Conservation (phyloP, 495 filamentous ascomycete species). For the Jackrogersella multiformis region DNA sequence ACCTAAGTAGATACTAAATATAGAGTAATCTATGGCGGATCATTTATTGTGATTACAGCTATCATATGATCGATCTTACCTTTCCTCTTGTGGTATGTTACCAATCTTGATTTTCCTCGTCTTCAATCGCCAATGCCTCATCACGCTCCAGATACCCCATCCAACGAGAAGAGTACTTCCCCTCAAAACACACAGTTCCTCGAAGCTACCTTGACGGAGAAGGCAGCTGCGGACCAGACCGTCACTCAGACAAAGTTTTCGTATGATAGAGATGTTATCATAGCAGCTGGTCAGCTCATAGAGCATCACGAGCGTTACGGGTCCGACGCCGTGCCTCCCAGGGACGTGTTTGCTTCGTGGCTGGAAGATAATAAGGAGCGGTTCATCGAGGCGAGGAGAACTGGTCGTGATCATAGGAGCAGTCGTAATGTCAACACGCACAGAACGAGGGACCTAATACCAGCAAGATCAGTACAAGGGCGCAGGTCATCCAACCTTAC, state of each 20-base stretch:
- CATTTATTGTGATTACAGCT: no score
- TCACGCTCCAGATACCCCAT: not conserved
- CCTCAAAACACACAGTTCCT: not conserved
- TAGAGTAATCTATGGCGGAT: no score
- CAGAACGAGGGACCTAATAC: not conserved
- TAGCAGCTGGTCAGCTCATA: not conserved
- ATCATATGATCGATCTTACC: not conserved
- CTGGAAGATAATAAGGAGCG: not conserved
- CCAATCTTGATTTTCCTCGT: not conserved
- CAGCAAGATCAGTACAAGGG: not conserved
- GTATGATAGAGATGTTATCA: not conserved
- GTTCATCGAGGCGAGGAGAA: not conserved
- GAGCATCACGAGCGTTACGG: not conserved
- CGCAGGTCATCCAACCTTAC: no score
- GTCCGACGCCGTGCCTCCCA: not conserved
- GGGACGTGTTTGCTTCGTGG: slow-evolving; percentile 3
- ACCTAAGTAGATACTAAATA: no score
- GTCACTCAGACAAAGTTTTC: not conserved
- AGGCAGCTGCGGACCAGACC: not conserved
- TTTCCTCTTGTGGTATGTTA: not conserved
- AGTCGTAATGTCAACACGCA: not conserved
- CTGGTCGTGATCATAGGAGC: not conserved
- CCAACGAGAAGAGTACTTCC: not conserved
- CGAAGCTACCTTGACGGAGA: not conserved
- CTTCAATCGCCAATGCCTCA: not conserved